Evolutionary conservation across 192 early-diverging fungal species (phyloP).

Genomic region (Entomortierella chlamydospora): DNA sequence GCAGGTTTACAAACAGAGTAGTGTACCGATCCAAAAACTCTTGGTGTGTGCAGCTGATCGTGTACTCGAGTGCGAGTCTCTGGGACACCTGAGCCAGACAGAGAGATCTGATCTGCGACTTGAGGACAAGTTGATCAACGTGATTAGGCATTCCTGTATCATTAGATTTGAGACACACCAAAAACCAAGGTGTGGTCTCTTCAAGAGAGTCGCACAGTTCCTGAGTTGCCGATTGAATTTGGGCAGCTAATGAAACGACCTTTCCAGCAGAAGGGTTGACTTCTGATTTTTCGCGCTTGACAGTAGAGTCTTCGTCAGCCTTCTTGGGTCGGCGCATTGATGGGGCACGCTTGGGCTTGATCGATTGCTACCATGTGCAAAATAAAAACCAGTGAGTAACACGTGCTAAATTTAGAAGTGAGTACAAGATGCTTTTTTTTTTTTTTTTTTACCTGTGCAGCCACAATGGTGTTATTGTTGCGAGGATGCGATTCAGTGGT

Average conservation of each 20-base stretch:
- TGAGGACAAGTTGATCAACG: slow-evolving; percentile 77
- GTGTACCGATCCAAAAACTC: slow-evolving; percentile 86
- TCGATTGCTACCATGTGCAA: slow-evolving; percentile 57
- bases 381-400: background rate
- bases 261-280: slow-evolving; percentile 42
- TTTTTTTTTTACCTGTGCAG: slow-evolving; percentile 66
- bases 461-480: slow-evolving; percentile 79
- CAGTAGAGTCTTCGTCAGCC: slow-evolving; percentile 15
- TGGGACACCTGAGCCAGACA: slow-evolving; percentile 77
- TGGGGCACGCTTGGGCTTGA: slow-evolving; percentile 76
- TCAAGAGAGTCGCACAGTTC: slow-evolving; percentile 77
- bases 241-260: slow-evolving; percentile 69
- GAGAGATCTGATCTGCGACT: slow-evolving; percentile 77
- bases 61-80: slow-evolving; percentile 77
- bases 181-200: slow-evolving; percentile 84
- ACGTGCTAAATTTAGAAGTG: too few species aligned
- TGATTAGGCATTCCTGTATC: slow-evolving; percentile 67
- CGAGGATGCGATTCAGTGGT: slow-evolving; percentile 87
- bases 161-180: slow-evolving; percentile 83
- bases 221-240: slow-evolving; percentile 76
- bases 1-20: slow-evolving; percentile 45
- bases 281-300: slow-evolving; percentile 15
- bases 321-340: slow-evolving; percentile 69
- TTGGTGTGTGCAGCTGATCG: slow-evolving; percentile 75
- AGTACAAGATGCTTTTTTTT: too few species aligned